phyloP scores from a whole-genome alignment of 345 rosid species.

The Linum trigynum region DNA sequence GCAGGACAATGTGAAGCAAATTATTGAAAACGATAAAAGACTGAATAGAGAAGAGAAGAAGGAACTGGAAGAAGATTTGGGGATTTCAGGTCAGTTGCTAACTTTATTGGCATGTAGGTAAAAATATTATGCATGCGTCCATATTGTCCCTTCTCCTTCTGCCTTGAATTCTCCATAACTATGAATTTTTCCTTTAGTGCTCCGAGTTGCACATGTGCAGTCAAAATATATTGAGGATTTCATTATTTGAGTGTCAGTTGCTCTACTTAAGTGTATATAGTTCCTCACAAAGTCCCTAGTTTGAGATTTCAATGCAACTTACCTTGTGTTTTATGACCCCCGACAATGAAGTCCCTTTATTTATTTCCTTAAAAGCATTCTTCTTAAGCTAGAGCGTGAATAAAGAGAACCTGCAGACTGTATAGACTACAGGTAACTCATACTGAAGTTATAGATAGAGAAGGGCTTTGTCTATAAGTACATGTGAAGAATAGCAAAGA shows the following conservation, averaged over 20 bases:
- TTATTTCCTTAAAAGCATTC: not conserved
- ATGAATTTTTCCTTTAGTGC: not conserved
- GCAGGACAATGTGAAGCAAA: constrained; percentile 38
- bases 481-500: not conserved
- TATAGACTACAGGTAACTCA: not conserved
- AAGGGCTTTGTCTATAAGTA: not conserved
- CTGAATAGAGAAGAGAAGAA: constrained; percentile 57
- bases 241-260: not conserved
- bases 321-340: not conserved
- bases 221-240: no score
- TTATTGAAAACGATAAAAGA: constrained; percentile 42
- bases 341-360: not conserved
- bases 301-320: not conserved
- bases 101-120: constrained; percentile 6
- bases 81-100: constrained; percentile 48
- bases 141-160: not conserved
- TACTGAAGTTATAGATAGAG: not conserved
- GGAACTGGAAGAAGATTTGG: constrained; percentile 53
- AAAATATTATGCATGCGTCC: not conserved
- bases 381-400: not conserved
- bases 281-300: not conserved
- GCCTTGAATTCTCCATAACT: not conserved
- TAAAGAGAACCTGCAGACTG: not conserved
- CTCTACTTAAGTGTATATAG: not conserved
- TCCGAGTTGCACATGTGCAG: not conserved